Conservation (phyloP, 2,329 filamentous ascomycete species). For the Podosphaera xanthii region DNA sequence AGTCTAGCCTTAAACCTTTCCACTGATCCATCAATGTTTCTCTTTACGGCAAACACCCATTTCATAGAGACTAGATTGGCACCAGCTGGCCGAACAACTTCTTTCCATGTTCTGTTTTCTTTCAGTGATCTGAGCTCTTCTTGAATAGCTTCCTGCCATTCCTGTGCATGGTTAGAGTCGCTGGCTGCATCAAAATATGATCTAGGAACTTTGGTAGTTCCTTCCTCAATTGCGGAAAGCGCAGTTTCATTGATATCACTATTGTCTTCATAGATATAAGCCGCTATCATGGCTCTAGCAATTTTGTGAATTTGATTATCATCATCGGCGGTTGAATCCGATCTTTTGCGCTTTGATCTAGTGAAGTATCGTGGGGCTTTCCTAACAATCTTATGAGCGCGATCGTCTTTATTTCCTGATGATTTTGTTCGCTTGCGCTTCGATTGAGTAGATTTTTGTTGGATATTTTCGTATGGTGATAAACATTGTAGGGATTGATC, state of each 20-base stretch:
- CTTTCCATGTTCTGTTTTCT: background rate
- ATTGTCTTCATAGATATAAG: background rate
- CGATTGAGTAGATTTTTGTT: background rate
- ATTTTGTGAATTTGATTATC: background rate
- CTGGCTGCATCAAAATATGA: background rate
- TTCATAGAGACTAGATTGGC: background rate
- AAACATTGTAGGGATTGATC: too few species aligned
- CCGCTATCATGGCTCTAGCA: background rate
- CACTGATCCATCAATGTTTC: background rate
- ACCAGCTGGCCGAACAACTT: background rate
- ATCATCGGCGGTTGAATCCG: background rate
- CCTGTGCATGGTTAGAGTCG: background rate
- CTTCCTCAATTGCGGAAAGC: background rate
- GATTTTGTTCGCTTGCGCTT: background rate
- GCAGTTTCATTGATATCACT: background rate
- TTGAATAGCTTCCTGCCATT: background rate
- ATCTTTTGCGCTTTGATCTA: background rate
- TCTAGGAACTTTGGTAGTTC: background rate
- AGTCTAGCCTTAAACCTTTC: background rate
- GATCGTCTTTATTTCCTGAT: background rate
- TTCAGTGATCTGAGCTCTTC: background rate
- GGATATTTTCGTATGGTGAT: too few species aligned
- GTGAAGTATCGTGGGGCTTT: background rate
- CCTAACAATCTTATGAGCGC: background rate
- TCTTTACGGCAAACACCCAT: background rate